Evolutionary conservation across 2,329 filamentous ascomycete species (phyloP).

Genomic region (Fusarium secorum): DNA sequence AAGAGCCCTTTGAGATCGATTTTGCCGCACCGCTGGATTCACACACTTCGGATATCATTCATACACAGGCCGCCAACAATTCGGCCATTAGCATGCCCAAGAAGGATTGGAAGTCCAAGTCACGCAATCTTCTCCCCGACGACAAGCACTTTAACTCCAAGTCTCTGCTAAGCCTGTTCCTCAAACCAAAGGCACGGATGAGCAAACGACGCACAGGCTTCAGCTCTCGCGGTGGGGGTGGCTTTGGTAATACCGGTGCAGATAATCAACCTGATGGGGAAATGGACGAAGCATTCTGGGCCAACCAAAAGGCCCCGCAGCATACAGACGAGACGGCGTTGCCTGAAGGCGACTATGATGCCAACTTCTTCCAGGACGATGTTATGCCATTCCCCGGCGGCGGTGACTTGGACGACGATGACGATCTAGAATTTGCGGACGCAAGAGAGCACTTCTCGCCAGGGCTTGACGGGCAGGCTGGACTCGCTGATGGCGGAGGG

Average conservation of each 20-base stretch:
- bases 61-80: constrained; percentile 82
- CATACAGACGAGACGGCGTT: constrained; percentile 62
- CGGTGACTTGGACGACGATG: constrained; percentile 66
- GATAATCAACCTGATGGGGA: constrained; percentile 72
- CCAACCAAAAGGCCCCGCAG: constrained; percentile 69
- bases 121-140: constrained; percentile 89
- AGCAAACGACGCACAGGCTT: constrained; percentile 68
- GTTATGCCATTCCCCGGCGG: constrained; percentile 72
- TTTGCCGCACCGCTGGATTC: constrained; percentile 79
- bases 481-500: constrained; percentile 57
- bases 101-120: constrained; percentile 95
- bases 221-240: constrained; percentile 51
- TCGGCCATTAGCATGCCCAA: constrained; percentile 86
- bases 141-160: constrained; percentile 98
- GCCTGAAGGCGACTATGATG: constrained; percentile 85
- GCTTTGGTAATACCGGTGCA: constrained; percentile 53
- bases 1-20: constrained; percentile 94
- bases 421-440: constrained; percentile 79
- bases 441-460: constrained; percentile 82
- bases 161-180: constrained; percentile 86
- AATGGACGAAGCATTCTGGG: constrained; percentile 97
- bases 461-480: constrained; percentile 59
- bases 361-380: constrained; percentile 96
- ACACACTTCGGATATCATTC: constrained; percentile 76
- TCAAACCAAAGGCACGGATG: constrained; percentile 91